Base-by-base conservation (phyloP, 768 basidiomycete species). In the Boletales sp. region DNA sequence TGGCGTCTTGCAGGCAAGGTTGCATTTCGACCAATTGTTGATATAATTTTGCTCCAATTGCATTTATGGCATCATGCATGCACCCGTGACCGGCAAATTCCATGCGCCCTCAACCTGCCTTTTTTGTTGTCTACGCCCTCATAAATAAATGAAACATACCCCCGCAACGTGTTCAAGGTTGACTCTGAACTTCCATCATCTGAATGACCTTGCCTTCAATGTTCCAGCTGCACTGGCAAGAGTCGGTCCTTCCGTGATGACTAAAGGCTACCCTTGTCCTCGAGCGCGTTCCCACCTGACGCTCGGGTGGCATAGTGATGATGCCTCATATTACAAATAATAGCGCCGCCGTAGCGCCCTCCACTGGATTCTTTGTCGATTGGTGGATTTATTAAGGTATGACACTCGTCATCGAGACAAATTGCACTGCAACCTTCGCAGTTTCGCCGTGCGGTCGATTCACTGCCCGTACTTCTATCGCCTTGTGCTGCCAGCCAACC, bases 291-390 rank as follows among this genome's bases (percentile, higher is more conserved):
- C 45, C 11, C 31, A n/a, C 43, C 37, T 29, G 34, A 38, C 30
- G 3, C 18, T 27, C 24, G 24, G 17, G 40, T 36, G 39, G 46
- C 39, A 50, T 57, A 39, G 60, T 18, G 47, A 58, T 42, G 14
- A 27, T 15, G 7, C 58, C 29, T 68, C 63, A 54, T 65, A 61
- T 52, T 66, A 27, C 31, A 47, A 40, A n/a, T 46, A 50, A 50
- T 43, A 11, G 24, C 40, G 21, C 21, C 41, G 21, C 21, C 41
- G 24, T 49, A 30, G 24, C 31, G 38, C 2, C 44, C 44, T 43
- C 24, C 43, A 27, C 5, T 34, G 35, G 27, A 31, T 49, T 24
- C 54, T 40, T 43, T 27, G 29, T 15, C 37, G 32, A 3, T 4
- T 34, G 32, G 34, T 14, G 34, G 10, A 18, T 27, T 51, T 47